Conservation (phyloP, 2,329 filamentous ascomycete species). For the Colletotrichum cereale region DNA sequence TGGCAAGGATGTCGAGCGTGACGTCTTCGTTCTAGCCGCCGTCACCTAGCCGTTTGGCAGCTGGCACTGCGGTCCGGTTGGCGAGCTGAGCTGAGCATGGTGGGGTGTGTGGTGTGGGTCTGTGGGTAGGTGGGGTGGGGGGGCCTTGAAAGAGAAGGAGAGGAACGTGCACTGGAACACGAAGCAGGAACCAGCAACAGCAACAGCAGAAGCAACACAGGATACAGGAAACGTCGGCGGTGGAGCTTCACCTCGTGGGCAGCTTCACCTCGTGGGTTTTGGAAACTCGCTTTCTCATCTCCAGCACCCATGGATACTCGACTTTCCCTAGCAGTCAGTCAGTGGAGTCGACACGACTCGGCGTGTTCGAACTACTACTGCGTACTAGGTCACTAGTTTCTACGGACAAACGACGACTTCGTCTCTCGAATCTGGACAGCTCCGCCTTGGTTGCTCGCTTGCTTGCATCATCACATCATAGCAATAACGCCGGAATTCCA, state of each 20-base stretch:
- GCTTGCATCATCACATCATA: slow-evolving; percentile 3
- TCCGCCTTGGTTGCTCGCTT: not conserved
- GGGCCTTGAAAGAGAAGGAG: not conserved
- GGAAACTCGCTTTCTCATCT: not conserved
- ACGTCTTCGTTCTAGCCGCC: slow-evolving; percentile 35
- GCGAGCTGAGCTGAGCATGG: not conserved
- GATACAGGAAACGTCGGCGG: not conserved
- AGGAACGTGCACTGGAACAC: not conserved
- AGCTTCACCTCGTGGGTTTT: not conserved
- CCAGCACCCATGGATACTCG: not conserved
- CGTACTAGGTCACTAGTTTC: not conserved
- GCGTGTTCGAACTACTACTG: no score
- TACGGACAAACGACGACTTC: slow-evolving; percentile 14
- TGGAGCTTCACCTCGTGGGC: not conserved
- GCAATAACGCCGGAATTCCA: slow-evolving; percentile 1
- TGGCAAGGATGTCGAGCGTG: slow-evolving; percentile 13
- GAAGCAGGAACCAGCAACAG: not conserved
- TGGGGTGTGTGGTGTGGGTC: not conserved
- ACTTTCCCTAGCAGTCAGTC: not conserved
- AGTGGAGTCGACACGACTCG: slow-evolving; percentile 1
- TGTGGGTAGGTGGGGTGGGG: not conserved
- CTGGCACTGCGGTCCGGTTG: slow-evolving; percentile 20
- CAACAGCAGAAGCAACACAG: not conserved
- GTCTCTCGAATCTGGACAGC: not conserved
- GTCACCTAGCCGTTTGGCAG: slow-evolving; percentile 31